Base-by-base conservation (phyloP, 2,329 filamentous ascomycete species). In the Neonectria hederae region DNA sequence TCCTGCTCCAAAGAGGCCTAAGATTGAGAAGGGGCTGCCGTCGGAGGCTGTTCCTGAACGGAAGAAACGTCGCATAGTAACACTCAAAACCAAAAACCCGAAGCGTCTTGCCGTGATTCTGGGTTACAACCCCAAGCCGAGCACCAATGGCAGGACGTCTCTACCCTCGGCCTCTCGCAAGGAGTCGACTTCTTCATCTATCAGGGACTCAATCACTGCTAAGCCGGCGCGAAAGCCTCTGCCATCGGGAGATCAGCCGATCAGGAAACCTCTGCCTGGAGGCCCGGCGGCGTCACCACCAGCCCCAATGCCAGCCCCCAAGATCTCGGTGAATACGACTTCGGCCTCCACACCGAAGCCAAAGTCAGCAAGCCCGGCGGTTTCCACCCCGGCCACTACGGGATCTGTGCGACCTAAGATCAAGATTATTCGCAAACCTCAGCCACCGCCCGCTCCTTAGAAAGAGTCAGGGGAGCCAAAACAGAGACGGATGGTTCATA, bases 1-100 rank as follows among this genome's bases (percentile, higher is more conserved):
- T 1, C 80, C 80, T 1, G 76, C 74, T 26, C 72, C 79, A 0
- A 82, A 82, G 71, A 76, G 80, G 13, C 76, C 78, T 5, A 82
- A 81, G 70, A 73, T 75, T 7, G 77, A 79, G 46, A 70, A 79
- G 40, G 62, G 72, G 2, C 69, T 69, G 17, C 65, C 68, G 3
- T 59, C 67, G 7, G 71, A 68, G 14, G 51, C 57, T 2, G 69
- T 73, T 1, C 63, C 65, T 38, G 71, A 70, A 22, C 71, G 66
- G 35, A 79, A 76, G 63, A 79, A 74, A 64, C 72, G 74, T 43
- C 73, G 71, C 5, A 76, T 82, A n/a, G 75, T 82, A 5, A 81
- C 77, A 6, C 66, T 82, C 5, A 78, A 71, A 67, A 78, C 78
- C 2, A 69, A 65, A 8, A 75, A 78, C n/a, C 72, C 77, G 1